Evolutionary conservation across 108 stramenopile genomes (phyloP).

Genomic region (Stephanodiscus triporus): DNA sequence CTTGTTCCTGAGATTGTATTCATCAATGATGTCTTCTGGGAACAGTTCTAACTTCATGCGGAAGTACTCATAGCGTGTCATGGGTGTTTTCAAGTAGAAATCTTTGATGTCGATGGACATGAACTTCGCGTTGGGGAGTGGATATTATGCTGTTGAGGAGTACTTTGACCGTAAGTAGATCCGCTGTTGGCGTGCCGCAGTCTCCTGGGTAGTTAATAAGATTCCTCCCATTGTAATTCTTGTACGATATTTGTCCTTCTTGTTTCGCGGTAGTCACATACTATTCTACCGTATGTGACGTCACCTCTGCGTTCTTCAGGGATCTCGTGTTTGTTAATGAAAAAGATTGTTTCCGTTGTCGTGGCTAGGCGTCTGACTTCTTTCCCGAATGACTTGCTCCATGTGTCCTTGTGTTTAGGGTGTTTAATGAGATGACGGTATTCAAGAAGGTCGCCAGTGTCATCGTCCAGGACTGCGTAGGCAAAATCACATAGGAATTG

Average conservation of each 20-base stretch:
- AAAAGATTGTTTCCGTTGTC: constrained; percentile 13
- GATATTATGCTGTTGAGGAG: constrained; percentile 45
- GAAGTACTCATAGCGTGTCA: constrained; percentile 47
- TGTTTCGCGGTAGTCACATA: too few relatives aligned
- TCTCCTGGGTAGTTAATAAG: too few relatives aligned
- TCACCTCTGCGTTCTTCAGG: constrained; percentile 7
- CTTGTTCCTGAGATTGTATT: too few relatives aligned
- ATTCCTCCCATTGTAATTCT: too few relatives aligned
- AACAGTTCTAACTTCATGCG: too few relatives aligned
- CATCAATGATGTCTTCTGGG: too few relatives aligned
- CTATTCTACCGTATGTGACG: constrained; percentile 37
- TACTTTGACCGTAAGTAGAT: too few relatives aligned
- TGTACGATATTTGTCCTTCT: too few relatives aligned
- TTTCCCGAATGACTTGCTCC: neutral
- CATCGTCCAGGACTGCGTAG: constrained; percentile 17
- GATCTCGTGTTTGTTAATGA: constrained; percentile 9
- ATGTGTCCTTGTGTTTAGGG: constrained; percentile 9
- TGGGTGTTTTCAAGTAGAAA: constrained; percentile 48
- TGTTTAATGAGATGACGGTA: constrained; percentile 19
- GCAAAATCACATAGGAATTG: neutral
- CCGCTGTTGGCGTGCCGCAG: too few relatives aligned
- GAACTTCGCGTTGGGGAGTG: constrained; percentile 10
- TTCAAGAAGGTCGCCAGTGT: constrained; percentile 24
- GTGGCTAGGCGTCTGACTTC: constrained; percentile 4
- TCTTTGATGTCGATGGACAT: constrained; percentile 50